Evolutionary conservation across 1,139 yeast species (phyloP).

Genomic region (Meyerozyma athensensis): DNA sequence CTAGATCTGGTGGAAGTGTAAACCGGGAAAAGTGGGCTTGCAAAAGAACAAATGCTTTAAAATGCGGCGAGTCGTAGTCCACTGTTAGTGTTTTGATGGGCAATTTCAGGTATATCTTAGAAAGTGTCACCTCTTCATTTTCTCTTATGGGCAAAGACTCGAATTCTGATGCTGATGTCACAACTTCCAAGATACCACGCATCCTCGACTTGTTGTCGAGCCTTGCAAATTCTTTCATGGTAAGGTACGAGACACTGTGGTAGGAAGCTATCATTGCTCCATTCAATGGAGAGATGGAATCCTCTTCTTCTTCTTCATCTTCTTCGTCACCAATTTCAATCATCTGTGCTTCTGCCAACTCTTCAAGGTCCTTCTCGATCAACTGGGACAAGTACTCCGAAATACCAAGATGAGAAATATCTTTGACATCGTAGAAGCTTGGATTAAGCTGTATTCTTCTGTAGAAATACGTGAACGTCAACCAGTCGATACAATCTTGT

Average conservation of each 20-base stretch:
- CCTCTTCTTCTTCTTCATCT: constrained; percentile 37
- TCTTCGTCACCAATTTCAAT: constrained; percentile 52
- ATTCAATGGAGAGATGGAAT: constrained; percentile 54
- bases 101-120: constrained; percentile 48
- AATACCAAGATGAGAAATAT: constrained; percentile 60
- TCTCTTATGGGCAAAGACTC: constrained; percentile 57
- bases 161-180: constrained; percentile 68
- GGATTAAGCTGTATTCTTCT: constrained; percentile 80
- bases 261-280: constrained; percentile 75
- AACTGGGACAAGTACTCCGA: constrained; percentile 80
- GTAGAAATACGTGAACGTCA: constrained; percentile 80
- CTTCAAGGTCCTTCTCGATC: constrained; percentile 69
- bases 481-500: constrained; percentile 89
- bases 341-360: constrained; percentile 55
- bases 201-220: constrained; percentile 54
- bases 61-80: constrained; percentile 50
- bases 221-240: constrained; percentile 58
- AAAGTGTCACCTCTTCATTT: constrained; percentile 49
- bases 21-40: constrained; percentile 81
- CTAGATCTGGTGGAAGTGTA: constrained; percentile 53
- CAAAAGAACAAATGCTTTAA: constrained; percentile 68
- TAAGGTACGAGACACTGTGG: constrained; percentile 56
- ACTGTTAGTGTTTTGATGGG: constrained; percentile 49
- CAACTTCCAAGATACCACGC: constrained; percentile 58
- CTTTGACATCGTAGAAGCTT: constrained; percentile 75